A percentile compares a stretch with the other conserved stretches of the same genome.
Evolutionary conservation across 805 yeast species (phyloP).

Genomic region (Debaryomyces hansenii): DNA sequence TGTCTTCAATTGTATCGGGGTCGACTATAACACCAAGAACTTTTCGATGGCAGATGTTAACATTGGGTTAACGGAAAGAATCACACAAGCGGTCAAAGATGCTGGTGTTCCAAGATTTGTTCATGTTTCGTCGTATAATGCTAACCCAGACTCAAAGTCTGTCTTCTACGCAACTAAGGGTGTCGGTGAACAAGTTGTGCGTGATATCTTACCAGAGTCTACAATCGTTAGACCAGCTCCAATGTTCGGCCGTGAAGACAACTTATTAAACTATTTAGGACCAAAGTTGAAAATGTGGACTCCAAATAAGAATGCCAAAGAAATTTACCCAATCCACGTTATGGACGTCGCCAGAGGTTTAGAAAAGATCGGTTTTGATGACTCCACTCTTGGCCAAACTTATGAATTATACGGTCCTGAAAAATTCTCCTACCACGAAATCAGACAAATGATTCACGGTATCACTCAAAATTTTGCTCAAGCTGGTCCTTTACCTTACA

Average conservation of each 20-base stretch:
- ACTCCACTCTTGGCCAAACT: constrained; percentile 72
- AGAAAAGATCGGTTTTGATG: constrained; percentile 78
- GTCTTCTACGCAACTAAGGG: constrained; percentile 80
- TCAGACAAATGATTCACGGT: constrained; percentile 69
- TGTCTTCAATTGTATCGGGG: constrained; percentile 77
- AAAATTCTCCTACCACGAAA: constrained; percentile 56
- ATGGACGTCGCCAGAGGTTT: constrained; percentile 76
- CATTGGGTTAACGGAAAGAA: constrained; percentile 74
- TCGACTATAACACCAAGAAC: constrained; percentile 74
- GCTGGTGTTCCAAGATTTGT: constrained; percentile 71
- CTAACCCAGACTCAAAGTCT: constrained; percentile 65
- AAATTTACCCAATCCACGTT: constrained; percentile 70
- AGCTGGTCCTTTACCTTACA: constrained; percentile 45
- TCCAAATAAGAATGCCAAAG: constrained; percentile 63
- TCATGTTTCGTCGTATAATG: constrained; percentile 80
- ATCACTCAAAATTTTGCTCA: constrained; percentile 51
- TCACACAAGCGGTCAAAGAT: constrained; percentile 69
- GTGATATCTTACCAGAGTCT: constrained; percentile 66
- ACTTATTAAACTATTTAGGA: constrained; percentile 61
- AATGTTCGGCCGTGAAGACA: constrained; percentile 73
- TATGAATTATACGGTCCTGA: constrained; percentile 78
- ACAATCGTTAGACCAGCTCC: constrained; percentile 87
- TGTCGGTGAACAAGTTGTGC: constrained; percentile 69
- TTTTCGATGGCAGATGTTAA: constrained; percentile 82
- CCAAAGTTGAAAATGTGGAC: constrained; percentile 61